These are phyloP conservation scores for Diospyros kaki DNA, from an alignment of 148 eudicot species.

Conservation along the genomic window DNA sequence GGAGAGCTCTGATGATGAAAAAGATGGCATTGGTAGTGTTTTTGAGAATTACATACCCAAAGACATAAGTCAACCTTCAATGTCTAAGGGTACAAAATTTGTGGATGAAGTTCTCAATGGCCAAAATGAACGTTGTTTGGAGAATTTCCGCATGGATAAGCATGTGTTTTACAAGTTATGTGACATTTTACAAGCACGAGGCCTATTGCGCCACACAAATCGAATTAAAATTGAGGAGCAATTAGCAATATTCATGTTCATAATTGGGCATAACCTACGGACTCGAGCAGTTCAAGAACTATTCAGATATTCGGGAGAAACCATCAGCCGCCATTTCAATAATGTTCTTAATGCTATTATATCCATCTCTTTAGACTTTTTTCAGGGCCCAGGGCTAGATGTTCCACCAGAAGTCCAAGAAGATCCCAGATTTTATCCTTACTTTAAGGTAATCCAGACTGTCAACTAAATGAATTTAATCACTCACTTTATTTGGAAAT, in stretches of 20 bases:
- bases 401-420: conserved; percentile 33
- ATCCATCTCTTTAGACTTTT: conserved; percentile 35
- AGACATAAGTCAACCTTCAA: conserved; percentile 5
- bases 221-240: conserved; percentile 42
- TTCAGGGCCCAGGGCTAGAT: conserved; percentile 22
- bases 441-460: conserved; percentile 28
- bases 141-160: conserved; percentile 44
- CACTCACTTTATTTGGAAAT: not conserved
- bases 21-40: not conserved
- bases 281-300: conserved; percentile 38
- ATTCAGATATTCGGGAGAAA: conserved; percentile 42
- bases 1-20: conserved; percentile 36
- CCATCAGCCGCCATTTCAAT: conserved; percentile 47
- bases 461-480: conserved; percentile 4
- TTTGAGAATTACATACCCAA: conserved; percentile 14
- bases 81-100: conserved; percentile 25
- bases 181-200: conserved; percentile 28
- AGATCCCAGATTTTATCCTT: conserved; percentile 43
- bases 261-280: conserved; percentile 37
- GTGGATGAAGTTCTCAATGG: conserved; percentile 41
- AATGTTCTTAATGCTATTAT: conserved; percentile 39
- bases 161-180: conserved; percentile 35
- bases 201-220: conserved; percentile 30
- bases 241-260: conserved; percentile 41
- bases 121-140: conserved; percentile 28